phyloP scores from a whole-genome alignment of 257 asterid genomes.

The Perilla frutescens region DNA sequence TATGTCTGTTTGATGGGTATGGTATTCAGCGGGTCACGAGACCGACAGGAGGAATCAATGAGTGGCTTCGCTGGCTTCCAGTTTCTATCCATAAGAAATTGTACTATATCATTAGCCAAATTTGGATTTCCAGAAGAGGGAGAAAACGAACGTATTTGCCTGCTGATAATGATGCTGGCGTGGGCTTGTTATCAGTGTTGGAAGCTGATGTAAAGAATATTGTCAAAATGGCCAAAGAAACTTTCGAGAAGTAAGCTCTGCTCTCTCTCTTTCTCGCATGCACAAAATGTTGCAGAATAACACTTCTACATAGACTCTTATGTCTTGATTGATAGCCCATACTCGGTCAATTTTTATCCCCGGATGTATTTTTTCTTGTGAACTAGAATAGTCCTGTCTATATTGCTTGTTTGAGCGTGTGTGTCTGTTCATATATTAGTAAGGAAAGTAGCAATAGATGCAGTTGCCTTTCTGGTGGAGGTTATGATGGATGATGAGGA shows the following conservation, averaged over 20 bases:
- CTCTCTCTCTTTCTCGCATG: conserved; percentile 1
- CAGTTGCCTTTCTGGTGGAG: conserved; percentile 16
- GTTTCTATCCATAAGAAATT: conserved; percentile 82
- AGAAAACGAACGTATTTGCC: conserved; percentile 46
- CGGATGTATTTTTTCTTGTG: not conserved
- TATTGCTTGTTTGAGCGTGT: not conserved
- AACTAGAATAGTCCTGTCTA: not conserved
- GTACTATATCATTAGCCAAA: conserved; percentile 61
- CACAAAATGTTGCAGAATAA: conserved; percentile 7
- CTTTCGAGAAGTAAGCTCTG: conserved; percentile 79
- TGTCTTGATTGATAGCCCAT: conserved; percentile 1
- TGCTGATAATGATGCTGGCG: conserved; percentile 55
- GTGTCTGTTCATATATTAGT: conserved; percentile 7
- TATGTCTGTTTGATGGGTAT: conserved; percentile 31
- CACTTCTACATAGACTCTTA: conserved; percentile 6
- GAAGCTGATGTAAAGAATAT: conserved; percentile 88
- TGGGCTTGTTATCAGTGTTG: conserved; percentile 76
- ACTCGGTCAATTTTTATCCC: not conserved
- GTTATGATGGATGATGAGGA: conserved; percentile 2
- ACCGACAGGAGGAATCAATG: conserved; percentile 95
- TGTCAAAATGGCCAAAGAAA: conserved; percentile 81
- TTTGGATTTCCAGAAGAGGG: conserved; percentile 62
- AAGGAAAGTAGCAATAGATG: not conserved
- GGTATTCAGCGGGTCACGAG: conserved; percentile 83
- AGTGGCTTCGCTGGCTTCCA: conserved; percentile 95